Conservation (phyloP, 1,139 yeast genomes). For the Yueomyces sp. region DNA sequence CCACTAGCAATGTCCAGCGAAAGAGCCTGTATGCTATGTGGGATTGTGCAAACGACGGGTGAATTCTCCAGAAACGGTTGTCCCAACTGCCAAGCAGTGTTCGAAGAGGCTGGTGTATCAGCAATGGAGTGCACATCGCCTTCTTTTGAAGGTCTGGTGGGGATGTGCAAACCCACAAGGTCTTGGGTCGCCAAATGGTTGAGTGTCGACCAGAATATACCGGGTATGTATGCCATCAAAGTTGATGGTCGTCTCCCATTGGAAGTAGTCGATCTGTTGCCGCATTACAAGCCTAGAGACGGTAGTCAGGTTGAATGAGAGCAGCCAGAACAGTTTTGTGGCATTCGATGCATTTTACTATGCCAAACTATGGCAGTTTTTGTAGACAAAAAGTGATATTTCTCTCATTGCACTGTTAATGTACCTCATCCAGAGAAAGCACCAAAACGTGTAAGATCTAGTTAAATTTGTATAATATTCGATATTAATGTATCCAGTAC, state of each 20-base stretch:
- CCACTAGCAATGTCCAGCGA: conserved; percentile 33
- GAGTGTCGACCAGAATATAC: conserved; percentile 76
- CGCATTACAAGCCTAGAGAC: conserved; percentile 86
- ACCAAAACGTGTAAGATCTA: too few relatives aligned
- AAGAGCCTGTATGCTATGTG: conserved; percentile 97
- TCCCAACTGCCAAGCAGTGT: conserved; percentile 91
- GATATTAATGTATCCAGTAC: too few relatives aligned
- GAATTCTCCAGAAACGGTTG: conserved; percentile 77
- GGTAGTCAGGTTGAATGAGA: conserved; percentile 76
- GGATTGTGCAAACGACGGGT: conserved; percentile 52
- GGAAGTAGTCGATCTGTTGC: conserved; percentile 63
- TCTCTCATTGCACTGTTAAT: too few relatives aligned
- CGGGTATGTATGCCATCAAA: conserved; percentile 89
- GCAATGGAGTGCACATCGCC: conserved; percentile 93
- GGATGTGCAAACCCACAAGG: conserved; percentile 70
- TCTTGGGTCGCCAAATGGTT: conserved; percentile 99
- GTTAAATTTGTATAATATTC: too few relatives aligned
- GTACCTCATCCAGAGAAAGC: too few relatives aligned
- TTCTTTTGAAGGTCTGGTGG: conserved; percentile 89
- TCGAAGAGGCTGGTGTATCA: conserved; percentile 71
- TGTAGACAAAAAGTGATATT: too few relatives aligned
- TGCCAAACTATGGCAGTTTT: too few relatives aligned
- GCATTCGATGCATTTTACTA: background rate
- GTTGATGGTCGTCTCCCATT: conserved; percentile 87
- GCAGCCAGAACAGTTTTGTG: background rate